Percentiles rank a stretch among this genome's conserved stretches.
These are phyloP conservation scores for Cladosporium oxysporum DNA, from an alignment of 2,329 filamentous ascomycete genomes.

Conservation along the genomic window DNA sequence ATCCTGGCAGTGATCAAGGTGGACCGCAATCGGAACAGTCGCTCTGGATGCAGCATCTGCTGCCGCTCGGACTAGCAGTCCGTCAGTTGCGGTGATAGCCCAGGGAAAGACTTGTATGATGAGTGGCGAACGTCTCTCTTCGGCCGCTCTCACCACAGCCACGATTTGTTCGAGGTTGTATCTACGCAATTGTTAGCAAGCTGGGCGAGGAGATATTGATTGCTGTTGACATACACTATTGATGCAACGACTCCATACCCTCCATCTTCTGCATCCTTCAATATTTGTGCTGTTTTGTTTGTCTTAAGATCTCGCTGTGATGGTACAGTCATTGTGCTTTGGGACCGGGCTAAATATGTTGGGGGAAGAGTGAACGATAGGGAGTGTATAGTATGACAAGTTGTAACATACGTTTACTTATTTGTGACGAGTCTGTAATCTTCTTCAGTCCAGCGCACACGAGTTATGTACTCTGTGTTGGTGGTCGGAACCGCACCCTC, in stretches of 20 bases:
- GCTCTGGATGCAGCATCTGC: constrained; percentile 28
- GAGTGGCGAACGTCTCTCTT: constrained; percentile 30
- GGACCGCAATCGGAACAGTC: constrained; percentile 32
- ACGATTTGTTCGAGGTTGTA: constrained; percentile 33
- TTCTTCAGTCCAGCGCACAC: not conserved
- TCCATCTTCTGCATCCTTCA: constrained; percentile 11
- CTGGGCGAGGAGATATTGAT: not conserved
- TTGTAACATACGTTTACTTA: not conserved
- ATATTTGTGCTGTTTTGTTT: constrained; percentile 9
- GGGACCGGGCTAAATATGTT: not conserved
- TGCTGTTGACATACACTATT: not conserved
- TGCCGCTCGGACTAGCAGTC: constrained; percentile 30
- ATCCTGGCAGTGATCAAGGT: constrained; percentile 35
- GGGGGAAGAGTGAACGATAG: no score
- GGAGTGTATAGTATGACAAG: not conserved
- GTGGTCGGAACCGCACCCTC: not conserved
- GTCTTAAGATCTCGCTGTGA: not conserved
- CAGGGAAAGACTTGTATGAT: constrained; percentile 36
- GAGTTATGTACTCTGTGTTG: not conserved
- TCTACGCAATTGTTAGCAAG: not conserved
- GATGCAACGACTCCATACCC: constrained; percentile 12
- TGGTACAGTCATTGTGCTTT: not conserved
- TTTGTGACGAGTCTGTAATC: not conserved
- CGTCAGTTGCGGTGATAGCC: constrained; percentile 31
- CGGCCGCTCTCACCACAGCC: constrained; percentile 30